Conservation (phyloP, 306 rosid genomes). For the Macrotyloma uniflorum region DNA sequence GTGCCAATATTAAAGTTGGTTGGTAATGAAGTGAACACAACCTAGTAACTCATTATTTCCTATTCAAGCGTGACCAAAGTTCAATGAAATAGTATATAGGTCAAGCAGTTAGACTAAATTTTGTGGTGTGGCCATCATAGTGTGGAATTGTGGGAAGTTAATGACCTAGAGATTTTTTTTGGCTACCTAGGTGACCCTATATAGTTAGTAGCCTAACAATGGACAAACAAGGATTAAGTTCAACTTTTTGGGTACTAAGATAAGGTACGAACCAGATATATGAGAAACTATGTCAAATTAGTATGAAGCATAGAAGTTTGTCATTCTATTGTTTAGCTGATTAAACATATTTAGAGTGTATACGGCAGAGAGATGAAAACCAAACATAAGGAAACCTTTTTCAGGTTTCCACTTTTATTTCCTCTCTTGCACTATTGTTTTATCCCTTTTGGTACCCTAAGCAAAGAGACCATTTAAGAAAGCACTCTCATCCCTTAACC, state of each 20-base stretch:
- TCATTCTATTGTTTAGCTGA: constrained; percentile 10
- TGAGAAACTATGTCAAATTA: constrained; percentile 18
- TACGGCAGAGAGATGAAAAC: constrained; percentile 32
- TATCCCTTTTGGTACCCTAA: constrained; percentile 66
- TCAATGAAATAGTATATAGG: constrained; percentile 23
- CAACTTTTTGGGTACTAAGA: constrained; percentile 26
- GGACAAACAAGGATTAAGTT: constrained; percentile 27
- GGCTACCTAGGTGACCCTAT: not conserved
- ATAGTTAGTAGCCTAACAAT: constrained; percentile 12
- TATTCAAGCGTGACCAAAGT: constrained; percentile 19
- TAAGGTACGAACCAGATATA: constrained; percentile 25
- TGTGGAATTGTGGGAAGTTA: constrained; percentile 10
- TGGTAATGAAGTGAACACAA: constrained; percentile 31
- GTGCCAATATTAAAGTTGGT: constrained; percentile 32
- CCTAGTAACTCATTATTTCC: constrained; percentile 37
- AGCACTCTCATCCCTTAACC: constrained; percentile 59
- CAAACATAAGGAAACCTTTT: constrained; percentile 18
- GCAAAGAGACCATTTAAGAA: constrained; percentile 47
- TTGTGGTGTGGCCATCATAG: not conserved
- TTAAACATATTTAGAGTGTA: constrained; percentile 35
- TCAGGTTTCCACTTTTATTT: constrained; percentile 48
- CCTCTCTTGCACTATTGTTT: constrained; percentile 39
- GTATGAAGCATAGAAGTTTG: constrained; percentile 4
- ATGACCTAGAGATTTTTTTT: not conserved
- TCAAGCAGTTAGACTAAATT: not conserved